Percentiles rank a stretch among this genome's conserved stretches.
Evolutionary conservation across 73 alveolate genomes (phyloP).

Genomic region (Halteria grandinella): DNA sequence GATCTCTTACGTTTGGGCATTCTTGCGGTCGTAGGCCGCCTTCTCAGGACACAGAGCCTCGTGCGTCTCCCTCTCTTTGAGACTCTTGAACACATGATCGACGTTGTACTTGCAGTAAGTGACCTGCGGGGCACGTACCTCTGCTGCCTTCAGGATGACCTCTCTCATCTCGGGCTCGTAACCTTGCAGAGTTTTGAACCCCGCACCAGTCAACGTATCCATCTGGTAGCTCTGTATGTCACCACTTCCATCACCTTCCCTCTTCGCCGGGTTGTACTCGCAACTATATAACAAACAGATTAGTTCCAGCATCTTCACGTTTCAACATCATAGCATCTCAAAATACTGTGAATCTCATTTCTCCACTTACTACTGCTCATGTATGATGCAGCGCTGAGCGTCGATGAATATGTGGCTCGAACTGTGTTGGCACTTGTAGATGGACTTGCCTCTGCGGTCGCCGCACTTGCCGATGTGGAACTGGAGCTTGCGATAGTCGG

Average conservation of each 20-base stretch:
- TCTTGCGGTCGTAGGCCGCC: constrained; percentile 6
- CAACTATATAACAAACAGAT: constrained; percentile 11
- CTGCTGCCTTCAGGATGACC: neutral
- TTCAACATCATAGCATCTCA: no score
- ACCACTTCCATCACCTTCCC: no score
- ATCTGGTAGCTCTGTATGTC: no score
- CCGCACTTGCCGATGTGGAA: constrained; percentile 57
- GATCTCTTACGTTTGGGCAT: constrained; percentile 12
- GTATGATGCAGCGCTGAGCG: constrained; percentile 1
- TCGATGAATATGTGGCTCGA: constrained; percentile 18
- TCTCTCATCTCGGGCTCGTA: neutral
- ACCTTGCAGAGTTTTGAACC: neutral
- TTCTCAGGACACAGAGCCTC: constrained; percentile 6
- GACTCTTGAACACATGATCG: constrained; percentile 21
- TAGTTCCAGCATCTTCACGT: no score
- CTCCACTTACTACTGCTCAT: constrained; percentile 26
- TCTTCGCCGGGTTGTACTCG: constrained; percentile 7
- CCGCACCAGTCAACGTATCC: no score
- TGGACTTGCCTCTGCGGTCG: constrained; percentile 45
- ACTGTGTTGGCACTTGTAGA: constrained; percentile 29
- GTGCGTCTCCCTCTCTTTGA: constrained; percentile 45
- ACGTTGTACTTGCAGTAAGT: constrained; percentile 53
- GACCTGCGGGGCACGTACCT: neutral
- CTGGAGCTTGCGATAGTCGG: constrained; percentile 27
- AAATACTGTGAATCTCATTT: no score